Percentiles rank a stretch among this genome's conserved stretches.
Evolutionary conservation across 495 filamentous ascomycete genomes (phyloP).

Genomic region (Apiosordaria backusii): DNA sequence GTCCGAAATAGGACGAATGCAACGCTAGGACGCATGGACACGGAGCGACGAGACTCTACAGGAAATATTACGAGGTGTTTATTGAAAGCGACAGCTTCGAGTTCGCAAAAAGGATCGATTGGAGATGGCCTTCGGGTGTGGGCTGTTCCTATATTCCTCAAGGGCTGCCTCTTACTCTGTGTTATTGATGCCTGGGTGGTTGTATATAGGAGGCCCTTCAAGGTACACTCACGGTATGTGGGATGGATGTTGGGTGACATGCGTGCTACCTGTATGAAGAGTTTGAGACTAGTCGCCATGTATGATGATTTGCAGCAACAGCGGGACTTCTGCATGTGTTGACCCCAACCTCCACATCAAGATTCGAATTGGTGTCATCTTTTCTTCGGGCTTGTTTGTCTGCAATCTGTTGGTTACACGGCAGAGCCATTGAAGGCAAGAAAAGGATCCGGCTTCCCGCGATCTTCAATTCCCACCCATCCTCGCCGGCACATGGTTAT

Average conservation of each 20-base stretch:
- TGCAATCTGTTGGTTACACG: conserved; percentile 6
- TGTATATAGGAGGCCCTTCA: neutral
- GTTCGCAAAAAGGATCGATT: neutral
- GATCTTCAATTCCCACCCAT: neutral
- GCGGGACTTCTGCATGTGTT: conserved; percentile 4
- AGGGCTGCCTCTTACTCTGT: neutral
- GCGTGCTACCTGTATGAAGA: neutral
- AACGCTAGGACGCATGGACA: neutral
- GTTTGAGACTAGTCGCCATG: neutral
- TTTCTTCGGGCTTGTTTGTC: neutral
- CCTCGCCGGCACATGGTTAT: neutral
- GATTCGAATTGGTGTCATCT: neutral
- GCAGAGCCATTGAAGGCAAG: neutral
- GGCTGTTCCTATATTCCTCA: too few species aligned
- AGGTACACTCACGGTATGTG: neutral
- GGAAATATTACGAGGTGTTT: neutral
- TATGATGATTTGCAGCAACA: conserved; percentile 8
- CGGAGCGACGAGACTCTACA: neutral
- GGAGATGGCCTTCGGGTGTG: too few species aligned
- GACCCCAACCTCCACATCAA: neutral
- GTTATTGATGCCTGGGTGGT: neutral
- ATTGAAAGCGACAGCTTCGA: neutral
- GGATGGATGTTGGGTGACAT: neutral
- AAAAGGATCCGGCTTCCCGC: too few species aligned
- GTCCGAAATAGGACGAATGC: conserved; percentile 5